phyloP scores from a whole-genome alignment of 2,329 filamentous ascomycete genomes.

The Periconia macrospinosa region DNA sequence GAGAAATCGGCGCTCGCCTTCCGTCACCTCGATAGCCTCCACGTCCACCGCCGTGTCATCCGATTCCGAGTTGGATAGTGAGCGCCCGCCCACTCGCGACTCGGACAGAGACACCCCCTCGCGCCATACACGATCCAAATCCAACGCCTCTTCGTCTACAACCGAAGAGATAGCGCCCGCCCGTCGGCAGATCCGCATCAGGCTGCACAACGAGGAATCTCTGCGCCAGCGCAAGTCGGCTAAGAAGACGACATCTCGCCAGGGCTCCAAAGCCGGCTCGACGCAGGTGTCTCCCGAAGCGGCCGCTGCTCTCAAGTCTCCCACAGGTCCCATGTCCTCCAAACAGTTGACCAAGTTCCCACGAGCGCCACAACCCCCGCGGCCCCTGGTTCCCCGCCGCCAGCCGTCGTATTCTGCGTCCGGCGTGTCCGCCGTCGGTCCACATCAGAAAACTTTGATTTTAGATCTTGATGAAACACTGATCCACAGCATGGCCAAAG shows the following conservation, averaged over 20 bases:
- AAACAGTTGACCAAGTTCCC: constrained; percentile 81
- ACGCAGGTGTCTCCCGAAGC: constrained; percentile 45
- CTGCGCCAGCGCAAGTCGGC: constrained; percentile 73
- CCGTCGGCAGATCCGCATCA: constrained; percentile 85
- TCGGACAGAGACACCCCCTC: constrained; percentile 45
- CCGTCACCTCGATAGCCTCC: constrained; percentile 48
- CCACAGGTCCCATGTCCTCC: constrained; percentile 75
- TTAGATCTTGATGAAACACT: constrained; percentile 95
- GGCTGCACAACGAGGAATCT: constrained; percentile 79
- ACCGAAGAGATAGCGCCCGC: constrained; percentile 68
- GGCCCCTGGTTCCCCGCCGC: constrained; percentile 84
- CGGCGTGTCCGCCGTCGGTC: constrained; percentile 37
- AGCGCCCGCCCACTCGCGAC: constrained; percentile 33
- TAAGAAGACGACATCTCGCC: constrained; percentile 59
- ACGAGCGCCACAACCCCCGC: constrained; percentile 82
- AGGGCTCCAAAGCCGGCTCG: constrained; percentile 23
- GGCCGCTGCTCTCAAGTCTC: constrained; percentile 82
- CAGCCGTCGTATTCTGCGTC: constrained; percentile 78
- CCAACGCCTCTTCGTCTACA: constrained; percentile 44
- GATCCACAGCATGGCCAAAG: constrained; percentile 97
- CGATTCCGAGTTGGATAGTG: constrained; percentile 65
- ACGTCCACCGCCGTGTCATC: constrained; percentile 68
- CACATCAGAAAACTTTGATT: constrained; percentile 83
- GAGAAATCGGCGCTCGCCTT: constrained; percentile 44
- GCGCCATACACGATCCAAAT: constrained; percentile 67